Percentiles rank a stretch among this genome's conserved stretches.
Evolutionary conservation across 208 protist species (phyloP).

Genomic region (Trypanosomatidae sp.): DNA sequence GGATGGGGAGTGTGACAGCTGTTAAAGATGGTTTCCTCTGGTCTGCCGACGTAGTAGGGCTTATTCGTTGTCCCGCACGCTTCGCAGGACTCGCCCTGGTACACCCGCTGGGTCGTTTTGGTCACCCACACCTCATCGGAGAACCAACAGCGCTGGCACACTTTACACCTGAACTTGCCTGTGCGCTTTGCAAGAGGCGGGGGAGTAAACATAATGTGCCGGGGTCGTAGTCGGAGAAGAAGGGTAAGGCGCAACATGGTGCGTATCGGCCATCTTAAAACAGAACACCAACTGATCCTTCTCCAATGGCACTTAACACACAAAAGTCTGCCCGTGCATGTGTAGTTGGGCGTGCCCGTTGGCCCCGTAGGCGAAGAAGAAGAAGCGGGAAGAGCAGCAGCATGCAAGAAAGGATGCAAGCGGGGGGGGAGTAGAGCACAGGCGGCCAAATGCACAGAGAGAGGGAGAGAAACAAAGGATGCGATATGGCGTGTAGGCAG

Average conservation of each 20-base stretch:
- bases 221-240: slow-evolving; percentile 55
- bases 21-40: slow-evolving; percentile 86
- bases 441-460: not conserved
- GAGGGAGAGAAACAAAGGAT: not conserved
- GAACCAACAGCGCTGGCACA: slow-evolving; percentile 64
- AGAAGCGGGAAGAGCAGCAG: not conserved
- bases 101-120: slow-evolving; percentile 85
- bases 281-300: not conserved
- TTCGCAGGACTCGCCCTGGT: slow-evolving; percentile 88
- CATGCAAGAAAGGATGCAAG: not conserved
- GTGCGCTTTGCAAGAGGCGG: slow-evolving; percentile 71
- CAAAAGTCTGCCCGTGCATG: not conserved
- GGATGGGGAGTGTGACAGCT: slow-evolving; percentile 65
- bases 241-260: slow-evolving; percentile 51
- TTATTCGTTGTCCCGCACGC: slow-evolving; percentile 82
- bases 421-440: not conserved
- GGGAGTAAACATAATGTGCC: slow-evolving; percentile 90
- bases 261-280: not conserved
- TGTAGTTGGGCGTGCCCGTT: not conserved
- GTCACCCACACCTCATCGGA: slow-evolving; percentile 88
- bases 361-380: not conserved
- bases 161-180: slow-evolving; percentile 70
- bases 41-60: slow-evolving; percentile 85
- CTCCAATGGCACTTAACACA: not conserved
- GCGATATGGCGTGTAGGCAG: not conserved